These are phyloP conservation scores for Tylopilus vinaceipallidus DNA, from an alignment of 768 basidiomycete genomes.

Conservation along the genomic window DNA sequence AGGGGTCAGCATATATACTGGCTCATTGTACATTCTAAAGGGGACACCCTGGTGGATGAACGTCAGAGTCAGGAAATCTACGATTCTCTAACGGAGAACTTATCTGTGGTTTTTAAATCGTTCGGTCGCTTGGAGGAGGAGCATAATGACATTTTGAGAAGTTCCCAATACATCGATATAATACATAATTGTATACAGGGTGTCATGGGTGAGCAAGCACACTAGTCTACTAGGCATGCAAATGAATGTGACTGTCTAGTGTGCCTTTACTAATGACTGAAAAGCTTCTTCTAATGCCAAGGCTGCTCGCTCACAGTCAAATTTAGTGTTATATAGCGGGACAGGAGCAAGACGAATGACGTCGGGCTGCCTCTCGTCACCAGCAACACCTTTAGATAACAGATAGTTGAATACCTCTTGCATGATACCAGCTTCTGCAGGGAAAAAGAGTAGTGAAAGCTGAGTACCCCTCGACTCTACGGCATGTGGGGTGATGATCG, in stretches of 20 bases:
- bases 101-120: slow-evolving; percentile 30
- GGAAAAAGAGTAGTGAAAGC: slow-evolving; percentile 81
- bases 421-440: slow-evolving; percentile 61
- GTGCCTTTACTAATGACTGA: slow-evolving; percentile 22
- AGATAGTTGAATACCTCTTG: slow-evolving; percentile 60
- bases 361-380: slow-evolving; percentile 89
- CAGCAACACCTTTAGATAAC: slow-evolving; percentile 73
- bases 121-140: slow-evolving; percentile 44
- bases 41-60: slow-evolving; percentile 65
- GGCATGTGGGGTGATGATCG: slow-evolving; percentile 85
- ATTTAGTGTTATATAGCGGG: slow-evolving; percentile 82
- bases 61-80: slow-evolving; percentile 63
- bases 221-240: slow-evolving; percentile 3
- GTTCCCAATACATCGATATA: slow-evolving; percentile 44
- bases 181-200: slow-evolving; percentile 40
- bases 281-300: slow-evolving; percentile 61
- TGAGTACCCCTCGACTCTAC: slow-evolving; percentile 77
- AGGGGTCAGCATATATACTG: slow-evolving; percentile 45
- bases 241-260: too few species aligned
- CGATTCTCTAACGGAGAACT: slow-evolving; percentile 42
- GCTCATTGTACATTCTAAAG: slow-evolving; percentile 74
- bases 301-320: slow-evolving; percentile 74
- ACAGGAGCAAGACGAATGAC: slow-evolving; percentile 88
- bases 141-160: slow-evolving; percentile 53
- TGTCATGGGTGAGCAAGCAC: neutral